Conservation (phyloP, 176 grass and related monocot species). For the Lolium multiflorum region DNA sequence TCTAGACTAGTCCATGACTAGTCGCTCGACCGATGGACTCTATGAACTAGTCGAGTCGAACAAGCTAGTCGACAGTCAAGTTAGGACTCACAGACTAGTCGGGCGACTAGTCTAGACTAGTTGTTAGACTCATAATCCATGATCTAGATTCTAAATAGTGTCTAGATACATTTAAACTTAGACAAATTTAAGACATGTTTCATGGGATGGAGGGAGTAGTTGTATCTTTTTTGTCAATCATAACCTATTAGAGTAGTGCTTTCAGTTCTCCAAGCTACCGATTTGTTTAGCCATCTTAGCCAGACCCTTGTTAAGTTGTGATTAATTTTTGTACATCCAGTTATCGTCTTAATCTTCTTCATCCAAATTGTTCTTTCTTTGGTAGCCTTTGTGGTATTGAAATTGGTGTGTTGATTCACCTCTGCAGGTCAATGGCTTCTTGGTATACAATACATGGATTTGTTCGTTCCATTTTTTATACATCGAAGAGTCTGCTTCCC, state of each 20-base stretch:
- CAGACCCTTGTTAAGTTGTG: not conserved
- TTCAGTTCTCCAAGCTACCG: not conserved
- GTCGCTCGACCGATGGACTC: too few species aligned
- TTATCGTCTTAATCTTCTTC: too few species aligned
- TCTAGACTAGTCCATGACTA: too few species aligned
- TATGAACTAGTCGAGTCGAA: too few species aligned
- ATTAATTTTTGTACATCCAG: not conserved
- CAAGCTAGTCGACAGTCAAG: too few species aligned
- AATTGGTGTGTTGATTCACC: not conserved
- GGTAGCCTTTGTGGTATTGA: slow-evolving; percentile 16
- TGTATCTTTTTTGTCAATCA: not conserved
- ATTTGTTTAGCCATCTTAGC: slow-evolving; percentile 1
- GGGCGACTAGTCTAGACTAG: too few species aligned
- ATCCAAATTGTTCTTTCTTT: too few species aligned
- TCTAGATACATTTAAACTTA: too few species aligned
- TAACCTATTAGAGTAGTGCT: not conserved
- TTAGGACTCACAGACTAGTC: too few species aligned
- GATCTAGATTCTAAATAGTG: too few species aligned
- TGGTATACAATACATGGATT: slow-evolving; percentile 50
- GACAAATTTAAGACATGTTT: too few species aligned
- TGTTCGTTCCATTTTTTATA: slow-evolving; percentile 45
- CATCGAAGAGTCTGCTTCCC: slow-evolving; percentile 47
- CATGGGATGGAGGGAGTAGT: not conserved
- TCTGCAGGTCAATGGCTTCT: slow-evolving; percentile 51
- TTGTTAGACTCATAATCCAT: too few species aligned